These are phyloP conservation scores for Parathielavia appendiculata DNA, from an alignment of 495 filamentous ascomycete species.

Conservation along the genomic window DNA sequence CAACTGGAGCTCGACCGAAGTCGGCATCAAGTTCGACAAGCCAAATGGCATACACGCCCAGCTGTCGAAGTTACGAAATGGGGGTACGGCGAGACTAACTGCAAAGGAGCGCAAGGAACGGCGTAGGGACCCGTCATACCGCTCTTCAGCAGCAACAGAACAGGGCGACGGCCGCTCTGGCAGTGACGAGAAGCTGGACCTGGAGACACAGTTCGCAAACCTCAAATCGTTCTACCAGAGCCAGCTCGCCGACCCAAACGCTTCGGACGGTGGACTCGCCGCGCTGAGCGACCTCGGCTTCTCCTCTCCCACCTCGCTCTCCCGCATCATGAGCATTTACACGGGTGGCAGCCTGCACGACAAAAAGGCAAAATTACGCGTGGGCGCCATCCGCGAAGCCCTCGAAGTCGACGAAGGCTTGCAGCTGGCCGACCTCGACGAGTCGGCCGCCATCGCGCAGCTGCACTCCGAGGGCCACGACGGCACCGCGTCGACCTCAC, in stretches of 20 bases:
- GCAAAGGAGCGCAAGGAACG: constrained; percentile 42
- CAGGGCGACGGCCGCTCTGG: not conserved
- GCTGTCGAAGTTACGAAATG: constrained; percentile 57
- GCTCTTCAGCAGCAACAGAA: constrained; percentile 17
- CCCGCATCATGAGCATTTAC: constrained; percentile 88
- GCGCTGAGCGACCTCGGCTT: constrained; percentile 59
- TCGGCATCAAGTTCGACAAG: constrained; percentile 85
- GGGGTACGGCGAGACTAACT: constrained; percentile 38
- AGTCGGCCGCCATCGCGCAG: constrained; percentile 46
- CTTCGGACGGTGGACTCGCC: constrained; percentile 48
- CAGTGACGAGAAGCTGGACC: constrained; percentile 28
- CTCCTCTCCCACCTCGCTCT: constrained; percentile 69
- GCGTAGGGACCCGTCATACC: constrained; percentile 35
- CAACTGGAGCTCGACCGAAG: constrained; percentile 83
- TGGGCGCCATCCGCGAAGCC: constrained; percentile 73
- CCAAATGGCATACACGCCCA: constrained; percentile 79
- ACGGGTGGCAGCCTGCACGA: constrained; percentile 55
- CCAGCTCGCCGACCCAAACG: constrained; percentile 57
- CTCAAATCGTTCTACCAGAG: constrained; percentile 66
- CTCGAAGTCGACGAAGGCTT: constrained; percentile 64
- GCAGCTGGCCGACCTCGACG: constrained; percentile 45
- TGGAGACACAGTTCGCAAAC: constrained; percentile 48
- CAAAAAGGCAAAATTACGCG: constrained; percentile 64
- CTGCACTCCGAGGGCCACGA: constrained; percentile 41
- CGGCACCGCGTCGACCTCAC: constrained; percentile 36